Conservation (phyloP, 257 asterid species). For the Solanum okadae region DNA sequence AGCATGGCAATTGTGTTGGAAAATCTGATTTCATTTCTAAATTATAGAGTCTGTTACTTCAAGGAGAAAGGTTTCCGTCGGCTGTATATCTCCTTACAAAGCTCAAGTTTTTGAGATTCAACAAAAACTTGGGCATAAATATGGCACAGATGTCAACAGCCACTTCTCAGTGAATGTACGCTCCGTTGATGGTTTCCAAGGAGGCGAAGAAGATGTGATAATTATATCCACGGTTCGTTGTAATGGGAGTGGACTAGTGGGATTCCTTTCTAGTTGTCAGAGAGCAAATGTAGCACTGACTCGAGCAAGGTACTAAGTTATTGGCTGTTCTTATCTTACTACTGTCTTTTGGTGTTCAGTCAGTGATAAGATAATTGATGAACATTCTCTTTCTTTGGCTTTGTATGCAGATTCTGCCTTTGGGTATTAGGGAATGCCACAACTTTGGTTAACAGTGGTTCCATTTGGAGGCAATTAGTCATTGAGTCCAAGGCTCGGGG, state of each 20-base stretch:
- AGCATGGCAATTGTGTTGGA: not conserved
- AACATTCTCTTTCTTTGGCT: not conserved
- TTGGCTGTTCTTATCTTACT: not conserved
- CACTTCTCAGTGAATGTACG: slow-evolving; percentile 51
- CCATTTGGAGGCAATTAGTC: slow-evolving; percentile 52
- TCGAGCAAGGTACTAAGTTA: slow-evolving; percentile 44
- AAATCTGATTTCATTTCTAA: not conserved
- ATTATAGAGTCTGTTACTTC: slow-evolving; percentile 26
- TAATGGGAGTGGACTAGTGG: slow-evolving; percentile 28
- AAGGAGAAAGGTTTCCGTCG: slow-evolving; percentile 39
- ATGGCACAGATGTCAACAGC: slow-evolving; percentile 32
- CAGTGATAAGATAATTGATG: not conserved
- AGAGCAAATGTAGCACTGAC: slow-evolving; percentile 65
- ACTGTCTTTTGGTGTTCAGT: not conserved
- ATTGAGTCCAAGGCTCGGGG: slow-evolving; percentile 46
- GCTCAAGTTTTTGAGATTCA: slow-evolving; percentile 64
- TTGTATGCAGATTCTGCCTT: slow-evolving; percentile 38
- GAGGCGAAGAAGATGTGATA: slow-evolving; percentile 64
- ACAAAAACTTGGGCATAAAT: slow-evolving; percentile 33
- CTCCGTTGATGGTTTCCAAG: slow-evolving; percentile 74
- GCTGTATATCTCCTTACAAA: slow-evolving; percentile 78
- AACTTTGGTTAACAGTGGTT: slow-evolving; percentile 46
- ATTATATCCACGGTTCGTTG: slow-evolving; percentile 56
- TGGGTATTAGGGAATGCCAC: slow-evolving; percentile 59
- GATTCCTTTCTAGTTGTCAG: slow-evolving; percentile 51